Percentiles rank a stretch among this genome's conserved stretches.
Evolutionary conservation across 306 rosid genomes (phyloP).

Genomic region (Vicia faba): DNA sequence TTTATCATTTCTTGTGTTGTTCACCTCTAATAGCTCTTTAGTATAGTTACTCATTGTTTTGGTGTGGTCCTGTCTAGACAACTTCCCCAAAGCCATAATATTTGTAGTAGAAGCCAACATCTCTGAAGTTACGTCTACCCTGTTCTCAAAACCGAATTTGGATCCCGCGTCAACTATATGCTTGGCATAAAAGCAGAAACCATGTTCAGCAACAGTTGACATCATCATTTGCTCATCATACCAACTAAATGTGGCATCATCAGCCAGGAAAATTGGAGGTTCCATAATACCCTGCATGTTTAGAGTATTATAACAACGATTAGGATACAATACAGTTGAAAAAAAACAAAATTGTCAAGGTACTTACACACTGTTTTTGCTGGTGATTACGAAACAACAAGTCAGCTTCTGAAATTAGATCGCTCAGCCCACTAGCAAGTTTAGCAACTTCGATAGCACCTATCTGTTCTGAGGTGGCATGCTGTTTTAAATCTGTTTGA

Average conservation of each 20-base stretch:
- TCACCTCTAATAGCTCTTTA: constrained; percentile 42
- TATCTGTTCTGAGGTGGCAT: constrained; percentile 47
- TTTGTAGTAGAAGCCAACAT: constrained; percentile 61
- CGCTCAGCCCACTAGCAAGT: constrained; percentile 61
- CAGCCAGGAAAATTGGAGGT: constrained; percentile 46
- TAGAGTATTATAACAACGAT: constrained; percentile 28
- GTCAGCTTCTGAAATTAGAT: constrained; percentile 76
- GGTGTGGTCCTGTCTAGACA: constrained; percentile 49
- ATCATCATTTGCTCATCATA: constrained; percentile 69
- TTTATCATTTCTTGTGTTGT: constrained; percentile 34
- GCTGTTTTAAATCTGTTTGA: constrained; percentile 56
- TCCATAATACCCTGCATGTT: constrained; percentile 68
- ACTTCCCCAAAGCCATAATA: constrained; percentile 59
- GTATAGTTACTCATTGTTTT: constrained; percentile 23
- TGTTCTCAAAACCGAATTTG: constrained; percentile 44
- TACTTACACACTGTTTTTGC: constrained; percentile 57
- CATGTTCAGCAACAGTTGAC: constrained; percentile 71
- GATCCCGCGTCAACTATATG: constrained; percentile 56
- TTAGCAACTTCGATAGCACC: constrained; percentile 52
- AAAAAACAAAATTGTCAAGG: constrained; percentile 11
- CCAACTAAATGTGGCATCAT: constrained; percentile 54
- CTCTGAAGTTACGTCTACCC: constrained; percentile 56
- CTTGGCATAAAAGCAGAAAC: constrained; percentile 71
- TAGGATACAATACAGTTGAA: constrained; percentile 4
- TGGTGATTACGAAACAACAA: constrained; percentile 55